Evolutionary conservation across 2,329 filamentous ascomycete species (phyloP), one percentile per base, ranked within the genome.

Genomic region (Teratosphaeriaceae sp.): DNA sequence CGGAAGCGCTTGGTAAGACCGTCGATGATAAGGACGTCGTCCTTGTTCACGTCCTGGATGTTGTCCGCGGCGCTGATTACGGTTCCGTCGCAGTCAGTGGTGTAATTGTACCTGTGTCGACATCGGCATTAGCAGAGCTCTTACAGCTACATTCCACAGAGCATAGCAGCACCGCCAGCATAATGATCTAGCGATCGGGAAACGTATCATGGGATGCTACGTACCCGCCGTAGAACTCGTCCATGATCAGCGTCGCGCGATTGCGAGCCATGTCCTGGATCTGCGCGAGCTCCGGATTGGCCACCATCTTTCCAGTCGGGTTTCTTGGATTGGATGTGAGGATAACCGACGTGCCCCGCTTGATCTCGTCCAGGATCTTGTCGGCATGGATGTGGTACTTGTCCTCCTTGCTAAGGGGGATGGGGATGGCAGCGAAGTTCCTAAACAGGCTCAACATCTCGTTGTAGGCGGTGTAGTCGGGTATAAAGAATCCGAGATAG

Each of bases 81-180:
- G 22, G 78, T 80, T 29, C 90, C 90, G 60, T 96, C 89, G 64
- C 90, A 97, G 69, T 88, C 76, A 55, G 80, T 86, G 26, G 87
- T 94, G 71, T 97, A 97, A 70, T 95, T 95, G 74, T 96, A 97
- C n/a, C n/a, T n/a, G n/a, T n/a, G n/a, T n/a, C n/a, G n/a, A n/a
- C n/a, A n/a, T n/a, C n/a, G n/a, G n/a, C n/a, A n/a, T n/a, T n/a
- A n/a, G n/a, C n/a, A n/a, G n/a, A n/a, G n/a, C n/a, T n/a, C n/a
- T n/a, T n/a, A n/a, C n/a, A n/a, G n/a, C n/a, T n/a, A n/a, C n/a
- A n/a, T n/a, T n/a, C n/a, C n/a, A n/a, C n/a, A n/a, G n/a, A n/a
- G n/a, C n/a, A n/a, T n/a, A n/a, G n/a, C n/a, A n/a, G n/a, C n/a
- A n/a, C n/a, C n/a, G n/a, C n/a, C n/a, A n/a, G n/a, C n/a, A n/a